phyloP scores from a whole-genome alignment of 257 asterid species.

The Apocynum venetum region DNA sequence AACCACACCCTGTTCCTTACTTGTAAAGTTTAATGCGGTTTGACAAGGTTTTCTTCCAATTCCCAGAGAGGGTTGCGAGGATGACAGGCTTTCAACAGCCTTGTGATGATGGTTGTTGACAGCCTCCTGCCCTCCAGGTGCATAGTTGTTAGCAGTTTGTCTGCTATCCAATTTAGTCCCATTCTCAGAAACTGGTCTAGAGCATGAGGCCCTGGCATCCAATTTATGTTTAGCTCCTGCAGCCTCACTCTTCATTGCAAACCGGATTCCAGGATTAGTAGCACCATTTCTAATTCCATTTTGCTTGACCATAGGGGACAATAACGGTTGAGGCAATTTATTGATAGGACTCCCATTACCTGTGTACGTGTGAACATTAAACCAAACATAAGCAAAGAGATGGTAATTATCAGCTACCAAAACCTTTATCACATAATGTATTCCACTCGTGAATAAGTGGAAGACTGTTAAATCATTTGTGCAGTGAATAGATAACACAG shows the following conservation, averaged over 20 bases:
- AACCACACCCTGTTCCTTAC: constrained; percentile 11
- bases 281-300: constrained; percentile 27
- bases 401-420: constrained; percentile 11
- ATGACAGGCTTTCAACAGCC: constrained; percentile 21
- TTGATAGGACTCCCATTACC: constrained; percentile 29
- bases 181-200: constrained; percentile 26
- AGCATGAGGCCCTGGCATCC: constrained; percentile 23
- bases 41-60: constrained; percentile 26
- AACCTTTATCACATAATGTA: constrained; percentile 5
- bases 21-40: constrained; percentile 13
- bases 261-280: constrained; percentile 20
- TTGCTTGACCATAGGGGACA: constrained; percentile 31
- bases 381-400: constrained; percentile 22
- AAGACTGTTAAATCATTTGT: not conserved
- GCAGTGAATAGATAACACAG: not conserved
- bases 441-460: not conserved
- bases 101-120: constrained; percentile 8
- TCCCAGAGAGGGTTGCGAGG: constrained; percentile 20
- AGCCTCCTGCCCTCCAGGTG: constrained; percentile 21
- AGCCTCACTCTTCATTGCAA: constrained; percentile 20
- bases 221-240: constrained; percentile 17
- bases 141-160: constrained; percentile 17
- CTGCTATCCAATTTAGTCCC: constrained; percentile 24
- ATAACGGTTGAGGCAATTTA: constrained; percentile 25
- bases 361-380: constrained; percentile 18